These are phyloP conservation scores for Carex littledalei DNA, from an alignment of 176 grass and related monocot species.

Conservation along the genomic window DNA sequence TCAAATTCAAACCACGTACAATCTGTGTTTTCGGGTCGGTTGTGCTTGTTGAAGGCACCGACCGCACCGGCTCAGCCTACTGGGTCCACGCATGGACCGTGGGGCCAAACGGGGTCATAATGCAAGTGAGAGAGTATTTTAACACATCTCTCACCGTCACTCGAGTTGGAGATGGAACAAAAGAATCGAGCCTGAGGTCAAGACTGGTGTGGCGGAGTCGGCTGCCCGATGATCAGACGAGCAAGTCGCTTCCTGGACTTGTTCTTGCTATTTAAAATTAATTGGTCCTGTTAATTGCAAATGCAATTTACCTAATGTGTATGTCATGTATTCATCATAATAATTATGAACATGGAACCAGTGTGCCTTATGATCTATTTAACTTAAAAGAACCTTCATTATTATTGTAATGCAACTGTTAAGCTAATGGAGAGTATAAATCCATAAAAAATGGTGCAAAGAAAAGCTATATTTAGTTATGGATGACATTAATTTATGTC, in stretches of 20 bases:
- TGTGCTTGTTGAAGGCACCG: constrained; percentile 73
- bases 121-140: constrained; percentile 85
- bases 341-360: not conserved
- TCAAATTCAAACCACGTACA: constrained; percentile 39
- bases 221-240: constrained; percentile 34
- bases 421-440: not conserved
- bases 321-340: not conserved
- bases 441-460: not conserved
- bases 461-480: not conserved
- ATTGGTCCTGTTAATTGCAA: not conserved
- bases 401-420: not conserved
- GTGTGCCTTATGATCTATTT: not conserved
- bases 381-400: not conserved
- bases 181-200: constrained; percentile 17
- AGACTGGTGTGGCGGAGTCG: constrained; percentile 54
- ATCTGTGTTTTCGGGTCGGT: constrained; percentile 58
- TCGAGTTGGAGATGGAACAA: constrained; percentile 29
- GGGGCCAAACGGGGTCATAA: constrained; percentile 53
- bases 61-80: constrained; percentile 25
- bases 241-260: constrained; percentile 52
- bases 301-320: not conserved
- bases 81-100: constrained; percentile 97
- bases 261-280: constrained; percentile 54
- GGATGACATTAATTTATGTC: not conserved
- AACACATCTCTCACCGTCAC: constrained; percentile 92